phyloP scores from a whole-genome alignment of 169 alveolate genomes.

The Amoebophrya sp. region DNA sequence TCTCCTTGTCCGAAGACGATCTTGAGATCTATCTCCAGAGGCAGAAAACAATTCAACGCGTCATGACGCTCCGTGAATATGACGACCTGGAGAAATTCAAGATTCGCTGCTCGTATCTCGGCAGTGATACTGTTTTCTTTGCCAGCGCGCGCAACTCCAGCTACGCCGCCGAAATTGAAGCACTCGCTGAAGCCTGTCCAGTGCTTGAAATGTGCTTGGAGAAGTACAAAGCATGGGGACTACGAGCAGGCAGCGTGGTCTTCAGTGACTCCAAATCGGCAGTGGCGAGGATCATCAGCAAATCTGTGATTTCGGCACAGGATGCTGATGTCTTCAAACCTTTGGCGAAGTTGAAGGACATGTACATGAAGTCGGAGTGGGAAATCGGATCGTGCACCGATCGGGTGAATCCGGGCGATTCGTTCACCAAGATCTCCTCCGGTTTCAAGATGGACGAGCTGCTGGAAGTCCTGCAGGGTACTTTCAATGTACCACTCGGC shows the following conservation, averaged over 20 bases:
- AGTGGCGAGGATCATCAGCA: neutral
- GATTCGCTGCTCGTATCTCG: neutral
- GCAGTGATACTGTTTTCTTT: neutral
- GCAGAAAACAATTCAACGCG: neutral
- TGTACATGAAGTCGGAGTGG: neutral
- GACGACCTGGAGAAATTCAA: neutral
- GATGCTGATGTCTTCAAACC: neutral
- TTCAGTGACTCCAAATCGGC: neutral
- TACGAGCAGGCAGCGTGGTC: neutral
- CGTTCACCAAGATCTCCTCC: neutral
- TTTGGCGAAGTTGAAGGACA: neutral
- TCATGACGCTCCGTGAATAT: neutral
- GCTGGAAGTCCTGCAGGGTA: neutral
- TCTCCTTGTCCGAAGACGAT: neutral
- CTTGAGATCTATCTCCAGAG: neutral
- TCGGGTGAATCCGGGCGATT: neutral
- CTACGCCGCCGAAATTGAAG: neutral
- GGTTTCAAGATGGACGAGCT: neutral
- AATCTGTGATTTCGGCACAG: neutral
- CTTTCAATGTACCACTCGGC: neutral
- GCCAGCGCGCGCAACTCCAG: neutral
- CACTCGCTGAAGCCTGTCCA: neutral
- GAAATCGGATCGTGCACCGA: neutral
- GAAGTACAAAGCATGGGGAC: neutral
- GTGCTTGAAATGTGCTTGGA: neutral